These are phyloP conservation scores for Ophiostoma sp. DNA, from an alignment of 2,329 filamentous ascomycete genomes.

Conservation along the genomic window DNA sequence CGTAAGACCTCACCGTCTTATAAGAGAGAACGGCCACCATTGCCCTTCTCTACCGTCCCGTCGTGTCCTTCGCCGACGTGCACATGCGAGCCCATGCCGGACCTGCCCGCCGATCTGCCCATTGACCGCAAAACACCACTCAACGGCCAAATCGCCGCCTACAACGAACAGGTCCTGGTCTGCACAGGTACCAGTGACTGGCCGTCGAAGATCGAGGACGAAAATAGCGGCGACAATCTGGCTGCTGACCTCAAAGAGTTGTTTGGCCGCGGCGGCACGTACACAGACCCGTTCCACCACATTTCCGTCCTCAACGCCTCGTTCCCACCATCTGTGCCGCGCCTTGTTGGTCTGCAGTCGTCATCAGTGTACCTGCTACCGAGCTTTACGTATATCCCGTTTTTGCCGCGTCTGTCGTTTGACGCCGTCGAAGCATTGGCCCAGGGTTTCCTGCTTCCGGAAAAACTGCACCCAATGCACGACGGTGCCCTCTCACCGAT, in stretches of 20 bases:
- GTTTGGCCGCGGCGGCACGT: slow-evolving; percentile 65
- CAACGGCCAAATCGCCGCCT: slow-evolving; percentile 74
- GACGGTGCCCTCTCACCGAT: slow-evolving; percentile 55
- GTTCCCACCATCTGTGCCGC: slow-evolving; percentile 60
- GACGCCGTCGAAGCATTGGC: slow-evolving; percentile 59
- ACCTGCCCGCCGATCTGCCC: slow-evolving; percentile 64
- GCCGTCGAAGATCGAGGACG: slow-evolving; percentile 81
- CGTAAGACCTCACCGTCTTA: not conserved
- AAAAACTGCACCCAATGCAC: slow-evolving; percentile 62
- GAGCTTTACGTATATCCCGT: slow-evolving; percentile 76
- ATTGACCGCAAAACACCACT: slow-evolving; percentile 72
- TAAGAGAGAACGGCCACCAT: slow-evolving; percentile 26
- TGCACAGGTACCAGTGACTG: slow-evolving; percentile 81
- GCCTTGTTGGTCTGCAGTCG: slow-evolving; percentile 49
- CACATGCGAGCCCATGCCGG: slow-evolving; percentile 66
- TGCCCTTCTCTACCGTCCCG: slow-evolving; percentile 46
- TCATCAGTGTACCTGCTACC: slow-evolving; percentile 77
- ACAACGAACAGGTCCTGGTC: slow-evolving; percentile 79
- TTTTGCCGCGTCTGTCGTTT: slow-evolving; percentile 63
- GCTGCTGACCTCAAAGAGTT: slow-evolving; percentile 71
- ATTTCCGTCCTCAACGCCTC: slow-evolving; percentile 75
- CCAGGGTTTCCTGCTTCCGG: slow-evolving; percentile 66
- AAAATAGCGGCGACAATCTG: slow-evolving; percentile 65
- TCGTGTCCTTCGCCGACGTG: slow-evolving; percentile 77
- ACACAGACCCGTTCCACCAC: slow-evolving; percentile 79